These are phyloP conservation scores for Fomitopsis palustris DNA, from an alignment of 1,284 basidiomycete species.

Conservation along the genomic window DNA sequence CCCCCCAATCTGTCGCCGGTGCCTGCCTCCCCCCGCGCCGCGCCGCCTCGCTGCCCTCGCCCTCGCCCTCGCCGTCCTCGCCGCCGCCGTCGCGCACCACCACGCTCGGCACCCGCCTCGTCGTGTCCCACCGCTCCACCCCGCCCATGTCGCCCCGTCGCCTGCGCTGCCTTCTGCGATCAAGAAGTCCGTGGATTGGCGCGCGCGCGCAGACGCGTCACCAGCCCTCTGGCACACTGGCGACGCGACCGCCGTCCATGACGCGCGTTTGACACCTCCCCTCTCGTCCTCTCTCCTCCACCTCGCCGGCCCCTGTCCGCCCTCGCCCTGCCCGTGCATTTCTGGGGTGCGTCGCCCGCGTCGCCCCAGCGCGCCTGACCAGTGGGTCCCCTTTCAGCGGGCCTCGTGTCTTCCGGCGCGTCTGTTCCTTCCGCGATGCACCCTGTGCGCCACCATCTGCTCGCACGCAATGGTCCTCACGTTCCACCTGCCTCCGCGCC, in stretches of 20 bases:
- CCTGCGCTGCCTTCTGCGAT: background rate
- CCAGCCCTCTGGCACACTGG: background rate
- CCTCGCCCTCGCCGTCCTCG: background rate
- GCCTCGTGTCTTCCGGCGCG: background rate
- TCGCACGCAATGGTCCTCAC: background rate
- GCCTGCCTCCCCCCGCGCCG: background rate
- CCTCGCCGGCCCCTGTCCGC: background rate
- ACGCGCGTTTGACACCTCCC: background rate
- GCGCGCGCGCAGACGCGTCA: conserved; percentile 1
- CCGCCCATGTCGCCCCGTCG: background rate
- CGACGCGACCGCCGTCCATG: background rate
- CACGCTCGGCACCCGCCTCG: background rate
- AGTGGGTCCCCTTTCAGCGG: background rate
- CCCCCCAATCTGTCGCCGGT: conserved; percentile 1
- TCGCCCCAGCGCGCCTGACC: background rate
- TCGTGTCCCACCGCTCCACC: background rate
- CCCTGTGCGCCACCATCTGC: conserved; percentile 4
- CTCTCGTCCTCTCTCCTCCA: background rate
- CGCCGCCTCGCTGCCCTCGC: background rate
- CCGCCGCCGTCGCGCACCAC: background rate
- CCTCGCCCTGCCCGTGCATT: background rate
- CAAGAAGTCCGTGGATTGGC: background rate
- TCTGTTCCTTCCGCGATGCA: conserved; percentile 1
- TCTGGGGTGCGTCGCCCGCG: background rate
- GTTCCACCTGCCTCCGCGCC: background rate